These are phyloP conservation scores for Eucommia ulmoides DNA, from an alignment of 257 asterid species.

Conservation along the genomic window DNA sequence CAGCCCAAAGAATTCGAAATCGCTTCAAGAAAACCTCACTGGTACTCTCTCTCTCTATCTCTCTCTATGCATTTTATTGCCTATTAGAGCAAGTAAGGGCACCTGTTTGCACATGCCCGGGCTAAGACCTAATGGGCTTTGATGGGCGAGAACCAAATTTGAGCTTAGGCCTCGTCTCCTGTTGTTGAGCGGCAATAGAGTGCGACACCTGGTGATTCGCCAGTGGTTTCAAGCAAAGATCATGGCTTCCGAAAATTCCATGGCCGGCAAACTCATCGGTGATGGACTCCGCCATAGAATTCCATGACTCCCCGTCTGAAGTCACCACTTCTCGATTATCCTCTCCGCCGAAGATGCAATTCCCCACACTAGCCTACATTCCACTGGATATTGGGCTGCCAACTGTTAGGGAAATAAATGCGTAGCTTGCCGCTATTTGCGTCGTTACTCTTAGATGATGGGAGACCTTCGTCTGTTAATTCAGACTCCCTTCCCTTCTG, in stretches of 20 bases:
- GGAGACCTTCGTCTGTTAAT: too few relatives aligned
- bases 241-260: conserved; percentile 61
- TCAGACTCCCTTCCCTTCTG: too few relatives aligned
- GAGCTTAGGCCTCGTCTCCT: too few relatives aligned
- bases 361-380: conserved; percentile 70
- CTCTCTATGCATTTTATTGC: not conserved
- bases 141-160: too few relatives aligned
- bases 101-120: too few relatives aligned
- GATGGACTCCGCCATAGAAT: conserved; percentile 60
- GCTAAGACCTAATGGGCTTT: too few relatives aligned
- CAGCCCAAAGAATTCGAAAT: conserved; percentile 93
- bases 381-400: too few relatives aligned
- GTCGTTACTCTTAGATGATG: too few relatives aligned
- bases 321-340: conserved; percentile 36
- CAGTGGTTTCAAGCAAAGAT: conserved; percentile 75
- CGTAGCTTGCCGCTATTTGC: too few relatives aligned
- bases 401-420: too few relatives aligned
- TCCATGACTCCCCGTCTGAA: conserved; percentile 67
- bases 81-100: too few relatives aligned
- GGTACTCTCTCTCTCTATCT: conserved; percentile 24
- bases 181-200: too few relatives aligned
- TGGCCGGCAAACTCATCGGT: conserved; percentile 77
- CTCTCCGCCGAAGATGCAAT: conserved; percentile 61
- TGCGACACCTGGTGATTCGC: conserved; percentile 38
- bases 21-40: conserved; percentile 89